A percentile compares a stretch with the other conserved stretches of the same genome.
These are phyloP conservation scores for Colletotrichum somersetense DNA, from an alignment of 2,329 filamentous ascomycete species.

Conservation along the genomic window DNA sequence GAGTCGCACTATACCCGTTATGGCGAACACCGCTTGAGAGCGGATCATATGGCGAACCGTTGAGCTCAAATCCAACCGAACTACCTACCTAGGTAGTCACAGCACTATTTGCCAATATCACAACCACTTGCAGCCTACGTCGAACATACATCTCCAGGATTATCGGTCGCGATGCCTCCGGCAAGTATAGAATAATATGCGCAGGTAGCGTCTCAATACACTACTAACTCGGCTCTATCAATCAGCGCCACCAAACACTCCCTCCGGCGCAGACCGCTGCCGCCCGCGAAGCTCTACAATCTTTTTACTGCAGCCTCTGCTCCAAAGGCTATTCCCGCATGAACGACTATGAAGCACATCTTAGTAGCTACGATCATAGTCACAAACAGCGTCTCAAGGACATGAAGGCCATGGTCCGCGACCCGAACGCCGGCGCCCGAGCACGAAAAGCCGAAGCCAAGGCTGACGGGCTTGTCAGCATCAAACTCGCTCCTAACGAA, in stretches of 20 bases:
- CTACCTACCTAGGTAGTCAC: background rate
- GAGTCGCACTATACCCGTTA: constrained; percentile 6
- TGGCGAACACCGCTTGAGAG: background rate
- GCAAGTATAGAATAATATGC: constrained; percentile 58
- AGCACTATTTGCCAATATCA: background rate
- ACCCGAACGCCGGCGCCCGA: constrained; percentile 73
- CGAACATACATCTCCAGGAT: background rate
- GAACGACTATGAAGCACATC: constrained; percentile 96
- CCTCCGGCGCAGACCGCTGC: constrained; percentile 70
- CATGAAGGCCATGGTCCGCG: constrained; percentile 86
- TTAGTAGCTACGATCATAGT: constrained; percentile 93
- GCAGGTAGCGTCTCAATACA: constrained; percentile 1
- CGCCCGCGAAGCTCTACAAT: constrained; percentile 81
- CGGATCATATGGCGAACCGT: background rate
- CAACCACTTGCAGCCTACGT: background rate
- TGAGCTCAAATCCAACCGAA: background rate
- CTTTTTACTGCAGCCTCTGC: constrained; percentile 89
- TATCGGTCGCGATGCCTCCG: constrained; percentile 63
- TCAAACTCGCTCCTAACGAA: constrained; percentile 66
- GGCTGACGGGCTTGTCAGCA: constrained; percentile 76
- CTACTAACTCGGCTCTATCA: constrained; percentile 8
- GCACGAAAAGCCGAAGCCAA: constrained; percentile 79
- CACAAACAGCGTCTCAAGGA: constrained; percentile 92
- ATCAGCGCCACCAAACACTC: constrained; percentile 68
- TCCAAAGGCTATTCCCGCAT: constrained; percentile 94